Evolutionary conservation across 768 basidiomycete genomes (phyloP).

Genomic region (Phanerochaete sordida): DNA sequence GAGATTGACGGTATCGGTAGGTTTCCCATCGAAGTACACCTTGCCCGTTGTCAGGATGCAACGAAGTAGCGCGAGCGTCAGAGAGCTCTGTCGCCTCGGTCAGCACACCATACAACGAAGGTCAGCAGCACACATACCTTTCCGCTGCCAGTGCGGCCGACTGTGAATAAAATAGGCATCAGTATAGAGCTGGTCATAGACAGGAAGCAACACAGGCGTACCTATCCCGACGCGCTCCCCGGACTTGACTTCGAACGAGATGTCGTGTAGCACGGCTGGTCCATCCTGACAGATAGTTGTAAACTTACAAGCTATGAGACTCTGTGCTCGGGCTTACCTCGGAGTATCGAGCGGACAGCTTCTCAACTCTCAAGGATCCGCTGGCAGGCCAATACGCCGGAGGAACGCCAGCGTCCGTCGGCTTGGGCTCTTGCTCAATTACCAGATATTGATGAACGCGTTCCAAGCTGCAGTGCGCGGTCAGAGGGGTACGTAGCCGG

Average conservation of each 20-base stretch:
- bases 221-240: conserved; percentile 53
- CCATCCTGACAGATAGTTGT: too few species aligned
- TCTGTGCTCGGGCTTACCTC: conserved; percentile 46
- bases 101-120: too few species aligned
- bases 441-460: conserved; percentile 43
- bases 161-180: conserved; percentile 12
- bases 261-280: conserved; percentile 54
- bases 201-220: conserved; percentile 11
- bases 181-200: neutral
- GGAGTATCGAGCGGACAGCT: conserved; percentile 38
- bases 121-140: too few species aligned
- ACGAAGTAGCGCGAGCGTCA: conserved; percentile 51
- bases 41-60: conserved; percentile 51
- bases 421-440: conserved; percentile 44
- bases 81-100: too few species aligned
- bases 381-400: conserved; percentile 53
- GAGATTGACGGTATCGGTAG: conserved; percentile 45
- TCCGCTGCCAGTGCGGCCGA: conserved; percentile 43
- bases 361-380: conserved; percentile 40
- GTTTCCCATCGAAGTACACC: conserved; percentile 48
- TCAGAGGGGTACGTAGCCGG: too few species aligned
- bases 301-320: too few species aligned
- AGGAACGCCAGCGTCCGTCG: conserved; percentile 33
- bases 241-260: conserved; percentile 49
- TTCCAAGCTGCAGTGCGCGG: conserved; percentile 23